Evolutionary conservation across 768 basidiomycete genomes (phyloP), one percentile per base, ranked within the genome.

Genomic region (Tulasnella sp.): DNA sequence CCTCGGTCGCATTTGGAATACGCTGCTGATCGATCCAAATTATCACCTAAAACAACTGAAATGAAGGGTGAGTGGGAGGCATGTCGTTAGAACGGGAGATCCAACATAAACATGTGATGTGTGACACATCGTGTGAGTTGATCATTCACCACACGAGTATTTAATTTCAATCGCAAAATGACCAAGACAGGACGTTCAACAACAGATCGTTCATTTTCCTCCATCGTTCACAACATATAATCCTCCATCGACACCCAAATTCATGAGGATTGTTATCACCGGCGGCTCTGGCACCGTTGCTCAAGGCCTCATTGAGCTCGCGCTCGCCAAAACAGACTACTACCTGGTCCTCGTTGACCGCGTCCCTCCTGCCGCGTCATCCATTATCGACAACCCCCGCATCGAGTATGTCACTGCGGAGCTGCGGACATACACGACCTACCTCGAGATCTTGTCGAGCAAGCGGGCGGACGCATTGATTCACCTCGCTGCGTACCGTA

Each of bases 371-470:
- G 38, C 61, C 15, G 30, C 61, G 11, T n/a, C 24, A n/a, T 25
- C 42, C 12, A 29, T 27, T 19, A 31, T 61, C n/a, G 54, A 61
- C 29, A 48, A 48, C 24, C 60, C 62, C 10, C 51, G 62, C 5
- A 45, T 63, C 29, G 60, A 63, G 53, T 60, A 63, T 48, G 45
- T 60, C 29, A 60, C 62, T 21, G 62, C 60, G 15, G 62, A 63
- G 22, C 45, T 63, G 27, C 12, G 34, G 27, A 59, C 24, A 27
- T 63, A 60, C 45, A 17, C 30, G 19, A 51, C 51, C 17, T 53
- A 46, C 43, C 49, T 63, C 48, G 53, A 60, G 41, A 56, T 52
- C n/a, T 30, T 61, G 21, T 48, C 56, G 8, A 59, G 57, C 57
- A 61, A 56, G 30, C 38, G 62, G 30, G 62, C 60, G 44, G 62